Evolutionary conservation across 768 basidiomycete genomes (phyloP).

Genomic region (Kwoniella newhampshirensis): DNA sequence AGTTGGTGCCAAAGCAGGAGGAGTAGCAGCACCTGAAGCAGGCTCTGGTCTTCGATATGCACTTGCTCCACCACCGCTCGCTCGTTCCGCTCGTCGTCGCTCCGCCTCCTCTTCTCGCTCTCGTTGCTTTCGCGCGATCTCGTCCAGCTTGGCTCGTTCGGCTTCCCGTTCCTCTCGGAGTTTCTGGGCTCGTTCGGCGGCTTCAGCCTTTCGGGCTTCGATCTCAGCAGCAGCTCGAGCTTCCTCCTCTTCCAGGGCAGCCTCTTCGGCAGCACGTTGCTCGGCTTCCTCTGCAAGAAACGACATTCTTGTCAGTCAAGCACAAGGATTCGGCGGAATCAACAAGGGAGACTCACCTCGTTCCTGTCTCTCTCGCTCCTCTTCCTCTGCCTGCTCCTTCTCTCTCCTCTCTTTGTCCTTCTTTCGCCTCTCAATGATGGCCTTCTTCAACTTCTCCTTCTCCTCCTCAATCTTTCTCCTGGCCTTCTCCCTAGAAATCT

Average conservation of each 20-base stretch:
- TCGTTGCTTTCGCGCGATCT: conserved; percentile 46
- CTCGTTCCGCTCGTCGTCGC: conserved; percentile 37
- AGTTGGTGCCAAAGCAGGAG: conserved; percentile 46
- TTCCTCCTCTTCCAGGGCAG: conserved; percentile 58
- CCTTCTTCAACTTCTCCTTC: conserved; percentile 68
- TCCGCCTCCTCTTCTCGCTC: conserved; percentile 55
- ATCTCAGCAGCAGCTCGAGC: conserved; percentile 36
- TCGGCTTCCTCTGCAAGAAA: conserved; percentile 57
- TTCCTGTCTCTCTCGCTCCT: conserved; percentile 37
- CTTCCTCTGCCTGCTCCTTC: conserved; percentile 53
- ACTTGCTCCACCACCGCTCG: conserved; percentile 29
- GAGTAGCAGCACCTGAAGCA: conserved; percentile 35
- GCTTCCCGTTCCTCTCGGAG: conserved; percentile 34
- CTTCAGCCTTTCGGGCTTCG: conserved; percentile 37
- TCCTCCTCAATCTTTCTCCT: conserved; percentile 74
- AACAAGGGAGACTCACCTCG: conserved; percentile 36
- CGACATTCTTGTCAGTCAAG: background rate
- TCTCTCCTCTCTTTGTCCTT: conserved; percentile 59
- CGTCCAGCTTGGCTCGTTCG: conserved; percentile 38
- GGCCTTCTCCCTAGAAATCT: conserved; percentile 62
- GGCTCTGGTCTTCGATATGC: conserved; percentile 20
- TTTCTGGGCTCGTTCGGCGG: conserved; percentile 50
- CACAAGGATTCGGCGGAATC: background rate
- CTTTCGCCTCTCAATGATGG: conserved; percentile 63
- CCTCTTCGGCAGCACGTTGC: conserved; percentile 67